Base-by-base conservation (phyloP, 2,329 filamentous ascomycete species). In the Cladosporium colombiae region DNA sequence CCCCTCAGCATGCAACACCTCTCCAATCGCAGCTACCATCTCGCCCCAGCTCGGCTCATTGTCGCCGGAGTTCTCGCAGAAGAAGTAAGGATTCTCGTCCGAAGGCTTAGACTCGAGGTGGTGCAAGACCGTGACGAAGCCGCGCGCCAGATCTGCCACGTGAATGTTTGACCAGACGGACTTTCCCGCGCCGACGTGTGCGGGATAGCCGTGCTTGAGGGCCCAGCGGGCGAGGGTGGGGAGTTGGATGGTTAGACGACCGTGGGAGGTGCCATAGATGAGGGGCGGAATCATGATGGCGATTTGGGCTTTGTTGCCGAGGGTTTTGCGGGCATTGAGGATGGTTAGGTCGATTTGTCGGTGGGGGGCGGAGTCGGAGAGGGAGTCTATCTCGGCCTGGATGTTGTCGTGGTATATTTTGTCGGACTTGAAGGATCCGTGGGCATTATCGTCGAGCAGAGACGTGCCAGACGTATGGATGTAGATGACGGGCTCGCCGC, bases 381-480 rank as follows among this genome's bases (percentile, higher is more conserved):
- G 68, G 7, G 75, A 72, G 68, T 84, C 78, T 37, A 84, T 75
- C 10, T 77, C 75, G 2, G 74, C 72, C 1, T 75, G 75, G n/a
- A 74, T 69, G 66, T 77, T 74, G 69, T 84, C 82, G 70, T 76
- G 72, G 70, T 78, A 84, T 62, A 83, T 74, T 57, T 77, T 80
- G 49, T 79, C 74, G 56, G 71, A 71, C 46, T 77, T 77, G 60
- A 67, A 76, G 16, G 68, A 67, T 18, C 79, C 79, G 23, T 72
- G 65, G 1, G 77, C 67, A 13, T 71, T 71, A 66, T 83, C 82
- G 61, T 73, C 74, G 3, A 83, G 68, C 7, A 82, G 73, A 11
- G 75, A 76, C 7, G 79, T 79, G 5, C 81, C 82, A 7, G 78
- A 80, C 3, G 82, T 84, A 70, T 84, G 82, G 65, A 84, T 82